A percentile compares a stretch with the other conserved stretches of the same genome.
These are phyloP conservation scores for Lactifluus pinguis DNA, from an alignment of 768 basidiomycete genomes.

Conservation along the genomic window DNA sequence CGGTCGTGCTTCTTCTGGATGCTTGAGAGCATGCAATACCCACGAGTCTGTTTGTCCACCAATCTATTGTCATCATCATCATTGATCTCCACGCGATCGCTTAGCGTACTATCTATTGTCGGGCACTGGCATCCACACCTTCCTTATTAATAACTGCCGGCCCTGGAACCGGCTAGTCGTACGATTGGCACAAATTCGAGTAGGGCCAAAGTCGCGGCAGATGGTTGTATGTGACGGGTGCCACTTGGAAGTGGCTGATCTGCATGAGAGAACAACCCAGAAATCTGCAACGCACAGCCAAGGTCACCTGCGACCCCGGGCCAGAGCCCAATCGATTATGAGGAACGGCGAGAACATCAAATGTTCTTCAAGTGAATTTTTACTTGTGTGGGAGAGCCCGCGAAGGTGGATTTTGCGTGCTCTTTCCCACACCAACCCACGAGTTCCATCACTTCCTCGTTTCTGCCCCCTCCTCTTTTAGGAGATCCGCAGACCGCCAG, in stretches of 20 bases:
- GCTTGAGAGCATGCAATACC: conserved; percentile 28
- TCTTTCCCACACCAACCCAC: not conserved
- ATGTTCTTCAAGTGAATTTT: not conserved
- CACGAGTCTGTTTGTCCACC: conserved; percentile 20
- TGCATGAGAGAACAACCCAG: not conserved
- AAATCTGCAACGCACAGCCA: not conserved
- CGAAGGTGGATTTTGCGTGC: not conserved
- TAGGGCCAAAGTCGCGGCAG: not conserved
- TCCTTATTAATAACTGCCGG: not conserved
- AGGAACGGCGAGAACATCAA: not conserved
- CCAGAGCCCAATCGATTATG: not conserved
- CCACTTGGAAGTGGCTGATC: not conserved
- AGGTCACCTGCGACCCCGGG: not conserved
- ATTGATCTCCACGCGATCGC: conserved; percentile 35
- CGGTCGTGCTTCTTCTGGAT: conserved; percentile 25
- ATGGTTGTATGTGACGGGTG: not conserved
- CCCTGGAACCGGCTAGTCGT: not conserved
- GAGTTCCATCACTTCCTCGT: not conserved
- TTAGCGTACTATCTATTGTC: conserved; percentile 22
- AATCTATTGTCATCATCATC: conserved; percentile 11
- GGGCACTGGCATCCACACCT: not conserved
- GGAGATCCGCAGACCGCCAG: not conserved
- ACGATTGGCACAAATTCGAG: no score
- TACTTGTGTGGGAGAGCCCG: not conserved
- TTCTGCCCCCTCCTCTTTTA: not conserved